Base-by-base conservation (phyloP, 179 eudicot genomes). In the Silene noctiflora region DNA sequence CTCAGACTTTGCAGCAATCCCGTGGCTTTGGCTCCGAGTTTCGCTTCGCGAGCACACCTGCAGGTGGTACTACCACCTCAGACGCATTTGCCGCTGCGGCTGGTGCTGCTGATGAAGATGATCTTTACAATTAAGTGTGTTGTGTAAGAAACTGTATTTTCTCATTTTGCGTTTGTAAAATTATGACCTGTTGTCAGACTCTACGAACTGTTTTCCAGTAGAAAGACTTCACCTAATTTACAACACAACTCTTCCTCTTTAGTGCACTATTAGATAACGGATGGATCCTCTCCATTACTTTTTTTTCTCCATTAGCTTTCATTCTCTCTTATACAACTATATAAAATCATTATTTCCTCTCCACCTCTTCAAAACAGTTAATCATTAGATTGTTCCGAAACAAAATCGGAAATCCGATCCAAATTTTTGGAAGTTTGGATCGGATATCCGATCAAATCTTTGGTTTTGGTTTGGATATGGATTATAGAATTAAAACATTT, bases 1-100 rank as follows among this genome's bases (percentile, higher is more conserved):
- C 97, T 48, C 94, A 88, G 77, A 91, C 97, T 0, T 67, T 93
- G 78, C 98, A 93, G 87, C 98, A 93, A 78, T 93, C 96, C 0
- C 76, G 98, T 75, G 97, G 94, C 7, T 88, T 91, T 33, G 97
- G 97, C 6, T 73, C 86, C 14, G 94, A 90, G 68, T 91, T 91
- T 84, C 81, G 89, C 5, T 91, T 91, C 20, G 42, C 91, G 0
- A 89, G 83, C 59, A 77, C 81, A 35, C 56, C 63, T 3, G 73
- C 80, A 59, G 85, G 83, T 11, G 79, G 81, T 12, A 33, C 80
- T 4, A 44, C 81, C 8, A 63, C 87, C 6, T 68, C 93, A 0
- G 91, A 91, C 48, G 94, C 94, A 8, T 91, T 89, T 79, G 82
- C 91, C 3, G 59, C 92, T n/a, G 31, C 97, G 21, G 91, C 91